phyloP scores from a whole-genome alignment of 2,329 filamentous ascomycete genomes.

The Calonectria henricotiae region DNA sequence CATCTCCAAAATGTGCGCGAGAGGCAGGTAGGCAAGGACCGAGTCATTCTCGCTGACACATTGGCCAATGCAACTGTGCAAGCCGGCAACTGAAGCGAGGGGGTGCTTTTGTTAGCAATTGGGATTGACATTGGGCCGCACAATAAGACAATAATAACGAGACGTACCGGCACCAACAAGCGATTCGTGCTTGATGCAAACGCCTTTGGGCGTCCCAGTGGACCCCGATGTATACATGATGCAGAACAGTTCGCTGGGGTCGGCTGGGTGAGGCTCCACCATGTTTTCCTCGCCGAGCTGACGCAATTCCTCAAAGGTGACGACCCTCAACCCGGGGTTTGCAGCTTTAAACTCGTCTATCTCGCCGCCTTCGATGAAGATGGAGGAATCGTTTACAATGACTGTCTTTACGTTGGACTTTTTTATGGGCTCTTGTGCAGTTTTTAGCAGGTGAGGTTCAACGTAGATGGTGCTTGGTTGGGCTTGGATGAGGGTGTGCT shows the following conservation, averaged over 20 bases:
- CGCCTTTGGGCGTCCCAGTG: conserved; percentile 91
- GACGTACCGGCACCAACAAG: conserved; percentile 79
- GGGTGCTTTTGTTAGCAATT: background rate
- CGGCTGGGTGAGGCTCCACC: conserved; percentile 79
- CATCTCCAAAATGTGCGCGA: conserved; percentile 96
- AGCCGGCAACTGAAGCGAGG: conserved; percentile 76
- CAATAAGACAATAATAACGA: too few relatives aligned
- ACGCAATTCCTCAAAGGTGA: conserved; percentile 70
- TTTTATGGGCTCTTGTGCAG: conserved; percentile 71
- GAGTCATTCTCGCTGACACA: conserved; percentile 84
- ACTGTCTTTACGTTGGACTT: conserved; percentile 71
- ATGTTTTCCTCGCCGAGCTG: conserved; percentile 76
- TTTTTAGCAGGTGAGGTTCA: conserved; percentile 82
- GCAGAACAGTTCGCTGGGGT: conserved; percentile 85
- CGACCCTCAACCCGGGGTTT: conserved; percentile 68
- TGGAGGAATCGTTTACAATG: conserved; percentile 74
- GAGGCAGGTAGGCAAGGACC: conserved; percentile 90
- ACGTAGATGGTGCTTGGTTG: conserved; percentile 86
- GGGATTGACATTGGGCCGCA: conserved; percentile 26
- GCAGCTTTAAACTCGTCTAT: conserved; percentile 72
- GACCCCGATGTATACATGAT: conserved; percentile 91
- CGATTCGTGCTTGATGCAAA: conserved; percentile 84
- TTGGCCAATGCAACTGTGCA: conserved; percentile 82
- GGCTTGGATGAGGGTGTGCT: conserved; percentile 90
- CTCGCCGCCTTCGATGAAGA: conserved; percentile 67